Percentiles rank a stretch among this genome's conserved stretches.
Conservation (phyloP, 768 basidiomycete genomes). For the Suillus variegatus region DNA sequence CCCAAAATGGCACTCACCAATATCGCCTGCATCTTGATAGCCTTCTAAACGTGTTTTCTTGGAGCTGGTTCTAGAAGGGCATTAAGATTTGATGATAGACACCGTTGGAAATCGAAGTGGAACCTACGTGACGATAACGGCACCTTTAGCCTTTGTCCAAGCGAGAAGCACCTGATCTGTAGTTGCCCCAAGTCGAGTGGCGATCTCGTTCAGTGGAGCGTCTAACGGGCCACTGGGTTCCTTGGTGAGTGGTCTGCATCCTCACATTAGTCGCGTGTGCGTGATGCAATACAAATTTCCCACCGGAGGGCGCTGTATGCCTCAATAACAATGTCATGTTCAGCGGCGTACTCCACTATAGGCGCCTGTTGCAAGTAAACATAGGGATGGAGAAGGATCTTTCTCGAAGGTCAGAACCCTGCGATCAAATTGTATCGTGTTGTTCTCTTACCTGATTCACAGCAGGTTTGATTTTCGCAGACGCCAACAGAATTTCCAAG, state of each 20-base stretch:
- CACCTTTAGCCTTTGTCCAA: slow-evolving; percentile 71
- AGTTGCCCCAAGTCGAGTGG: slow-evolving; percentile 48
- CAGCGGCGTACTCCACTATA: slow-evolving; percentile 56
- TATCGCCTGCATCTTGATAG: slow-evolving; percentile 67
- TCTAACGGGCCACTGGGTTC: slow-evolving; percentile 66
- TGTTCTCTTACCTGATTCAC: slow-evolving; percentile 60
- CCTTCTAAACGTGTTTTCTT: slow-evolving; percentile 65
- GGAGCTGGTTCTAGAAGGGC: slow-evolving; percentile 53
- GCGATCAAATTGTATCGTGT: background rate
- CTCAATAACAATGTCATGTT: slow-evolving; percentile 66
- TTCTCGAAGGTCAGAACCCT: slow-evolving; percentile 6
- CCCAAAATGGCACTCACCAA: slow-evolving; percentile 40
- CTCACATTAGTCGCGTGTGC: slow-evolving; percentile 1
- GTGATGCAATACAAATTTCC: slow-evolving; percentile 17
- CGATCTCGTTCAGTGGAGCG: slow-evolving; percentile 54
- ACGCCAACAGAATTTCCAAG: slow-evolving; percentile 53
- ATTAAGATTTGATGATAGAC: background rate
- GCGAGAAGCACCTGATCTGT: slow-evolving; percentile 71
- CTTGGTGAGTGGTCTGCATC: slow-evolving; percentile 55
- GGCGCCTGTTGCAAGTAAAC: slow-evolving; percentile 54
- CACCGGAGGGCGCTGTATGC: slow-evolving; percentile 71
- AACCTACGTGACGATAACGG: slow-evolving; percentile 61
- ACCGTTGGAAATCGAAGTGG: background rate
- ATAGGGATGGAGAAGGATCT: slow-evolving; percentile 77
- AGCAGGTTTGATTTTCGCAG: slow-evolving; percentile 62